Conservation (phyloP, 1,284 basidiomycete genomes). For the Cutaneotrichosporon dermatis region DNA sequence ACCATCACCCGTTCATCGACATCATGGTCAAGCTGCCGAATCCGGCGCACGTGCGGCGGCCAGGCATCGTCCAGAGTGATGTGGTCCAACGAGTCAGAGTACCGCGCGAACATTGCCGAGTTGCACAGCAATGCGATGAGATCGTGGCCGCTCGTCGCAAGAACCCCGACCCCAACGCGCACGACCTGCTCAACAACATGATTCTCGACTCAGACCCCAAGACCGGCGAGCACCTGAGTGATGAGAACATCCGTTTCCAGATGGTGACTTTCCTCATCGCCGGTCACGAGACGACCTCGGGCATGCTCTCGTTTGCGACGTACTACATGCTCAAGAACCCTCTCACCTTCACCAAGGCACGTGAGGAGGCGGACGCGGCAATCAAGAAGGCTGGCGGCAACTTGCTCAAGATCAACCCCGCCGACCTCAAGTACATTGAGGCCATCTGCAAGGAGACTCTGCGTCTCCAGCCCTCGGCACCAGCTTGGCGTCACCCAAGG, state of each 20-base stretch:
- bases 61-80: conserved; percentile 8
- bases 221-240: conserved; percentile 52
- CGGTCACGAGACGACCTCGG: conserved; percentile 56
- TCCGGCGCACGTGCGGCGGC: conserved; percentile 7
- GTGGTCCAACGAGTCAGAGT: conserved; percentile 8
- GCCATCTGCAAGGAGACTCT: conserved; percentile 54
- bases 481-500: conserved; percentile 19
- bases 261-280: conserved; percentile 58
- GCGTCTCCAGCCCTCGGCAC: conserved; percentile 52
- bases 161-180: conserved; percentile 16
- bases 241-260: conserved; percentile 54
- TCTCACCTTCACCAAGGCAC: conserved; percentile 52
- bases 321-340: conserved; percentile 56
- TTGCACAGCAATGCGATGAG: conserved; percentile 16
- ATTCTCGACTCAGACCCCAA: conserved; percentile 53
- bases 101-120: conserved; percentile 11
- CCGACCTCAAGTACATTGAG: conserved; percentile 55
- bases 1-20: conserved; percentile 51
- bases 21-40: conserved; percentile 19
- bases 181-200: conserved; percentile 55
- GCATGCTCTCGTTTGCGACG: conserved; percentile 27
- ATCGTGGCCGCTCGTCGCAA: conserved; percentile 15
- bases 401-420: conserved; percentile 15
- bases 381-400: conserved; percentile 20
- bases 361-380: conserved; percentile 56